Conservation (phyloP, 2,329 filamentous ascomycete genomes). For the Hypocreales sp. region DNA sequence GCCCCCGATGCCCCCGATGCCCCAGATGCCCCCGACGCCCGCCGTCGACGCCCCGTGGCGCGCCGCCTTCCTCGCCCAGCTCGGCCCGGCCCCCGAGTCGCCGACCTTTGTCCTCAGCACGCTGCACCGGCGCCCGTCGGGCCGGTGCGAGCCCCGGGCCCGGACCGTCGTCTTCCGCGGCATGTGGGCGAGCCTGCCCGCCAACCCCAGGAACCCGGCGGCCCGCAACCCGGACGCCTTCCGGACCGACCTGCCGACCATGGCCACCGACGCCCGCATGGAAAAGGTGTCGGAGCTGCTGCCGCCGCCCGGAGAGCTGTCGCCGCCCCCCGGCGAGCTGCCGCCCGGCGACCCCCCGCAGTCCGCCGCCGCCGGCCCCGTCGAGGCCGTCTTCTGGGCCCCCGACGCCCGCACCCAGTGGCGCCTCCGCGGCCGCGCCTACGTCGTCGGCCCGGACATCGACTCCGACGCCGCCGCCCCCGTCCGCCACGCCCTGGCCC, state of each 20-base stretch:
- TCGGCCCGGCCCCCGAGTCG: conserved; percentile 28
- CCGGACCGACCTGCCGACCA: conserved; percentile 62
- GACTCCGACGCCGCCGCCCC: conserved; percentile 26
- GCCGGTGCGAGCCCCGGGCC: conserved; percentile 32
- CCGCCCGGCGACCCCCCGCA: no score
- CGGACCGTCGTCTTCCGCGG: conserved; percentile 77
- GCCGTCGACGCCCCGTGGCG: conserved; percentile 35
- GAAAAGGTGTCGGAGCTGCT: conserved; percentile 64
- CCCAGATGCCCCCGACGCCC: no score
- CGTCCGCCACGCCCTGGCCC: conserved; percentile 43
- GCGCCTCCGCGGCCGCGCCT: conserved; percentile 65
- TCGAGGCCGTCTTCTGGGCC: conserved; percentile 81
- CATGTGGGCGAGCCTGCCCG: conserved; percentile 61
- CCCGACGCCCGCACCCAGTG: conserved; percentile 61
- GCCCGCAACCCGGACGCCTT: conserved; percentile 52
- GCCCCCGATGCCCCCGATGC: no score
- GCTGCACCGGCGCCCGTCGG: conserved; percentile 18
- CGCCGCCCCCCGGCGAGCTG: no score
- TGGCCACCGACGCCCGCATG: conserved; percentile 85
- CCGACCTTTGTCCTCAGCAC: conserved; percentile 36
- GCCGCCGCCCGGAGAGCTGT: no score
- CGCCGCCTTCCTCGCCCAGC: conserved; percentile 32
- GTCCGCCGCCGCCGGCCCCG: conserved; percentile 48
- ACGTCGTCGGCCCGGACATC: conserved; percentile 57
- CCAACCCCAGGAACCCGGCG: conserved; percentile 58